Percentiles rank a stretch among this genome's conserved stretches.
These are phyloP conservation scores for Macadamia tetraphylla DNA, from an alignment of 164 flowering plant genomes.

Conservation along the genomic window DNA sequence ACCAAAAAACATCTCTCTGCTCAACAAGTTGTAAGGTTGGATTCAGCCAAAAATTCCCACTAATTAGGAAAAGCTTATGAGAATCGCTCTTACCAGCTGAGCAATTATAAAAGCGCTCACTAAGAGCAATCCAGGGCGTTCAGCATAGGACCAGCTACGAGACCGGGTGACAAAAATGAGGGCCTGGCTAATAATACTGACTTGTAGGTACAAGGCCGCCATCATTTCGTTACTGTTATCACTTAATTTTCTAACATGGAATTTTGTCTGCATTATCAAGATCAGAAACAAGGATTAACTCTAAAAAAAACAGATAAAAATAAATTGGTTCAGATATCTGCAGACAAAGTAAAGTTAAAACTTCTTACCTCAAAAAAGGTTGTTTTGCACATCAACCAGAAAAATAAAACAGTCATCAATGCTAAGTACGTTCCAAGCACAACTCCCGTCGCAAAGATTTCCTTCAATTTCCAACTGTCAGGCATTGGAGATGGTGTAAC, in stretches of 20 bases:
- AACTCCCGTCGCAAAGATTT: slow-evolving; percentile 89
- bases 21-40: no score
- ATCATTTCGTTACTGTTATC: slow-evolving; percentile 51
- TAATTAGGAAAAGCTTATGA: neutral
- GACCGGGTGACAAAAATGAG: slow-evolving; percentile 92
- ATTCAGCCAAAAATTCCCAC: no score
- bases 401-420: slow-evolving; percentile 87
- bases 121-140: slow-evolving; percentile 82
- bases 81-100: slow-evolving; percentile 59
- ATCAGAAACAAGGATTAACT: neutral
- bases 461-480: slow-evolving; percentile 95
- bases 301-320: neutral
- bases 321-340: neutral
- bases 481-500: slow-evolving; percentile 97
- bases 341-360: neutral
- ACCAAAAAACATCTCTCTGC: neutral
- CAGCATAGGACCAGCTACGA: slow-evolving; percentile 84
- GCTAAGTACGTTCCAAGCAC: slow-evolving; percentile 91
- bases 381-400: slow-evolving; percentile 74
- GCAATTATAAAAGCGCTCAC: slow-evolving; percentile 58
- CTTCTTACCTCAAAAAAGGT: slow-evolving; percentile 68
- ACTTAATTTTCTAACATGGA: slow-evolving; percentile 48
- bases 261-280: slow-evolving; percentile 48
- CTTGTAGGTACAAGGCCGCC: slow-evolving; percentile 92
- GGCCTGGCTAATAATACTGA: slow-evolving; percentile 95